A percentile compares a stretch with the other conserved stretches of the same genome.
Conservation (phyloP, 73 alveolate genomes). For the Tetrahymena borealis region DNA sequence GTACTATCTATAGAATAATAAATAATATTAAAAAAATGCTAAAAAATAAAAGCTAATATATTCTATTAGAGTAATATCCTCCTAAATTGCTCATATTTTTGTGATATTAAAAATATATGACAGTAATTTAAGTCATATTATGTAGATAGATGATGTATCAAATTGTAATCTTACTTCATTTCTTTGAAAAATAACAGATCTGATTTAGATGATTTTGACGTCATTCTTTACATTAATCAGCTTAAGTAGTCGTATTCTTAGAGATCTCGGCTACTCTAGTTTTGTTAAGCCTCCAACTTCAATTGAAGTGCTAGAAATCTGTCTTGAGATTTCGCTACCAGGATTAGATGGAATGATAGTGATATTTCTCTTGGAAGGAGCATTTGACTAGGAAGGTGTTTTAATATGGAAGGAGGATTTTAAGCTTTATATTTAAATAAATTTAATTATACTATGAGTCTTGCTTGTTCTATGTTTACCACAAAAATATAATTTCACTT, state of each 20-base stretch:
- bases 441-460: too few species aligned
- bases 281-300: neutral
- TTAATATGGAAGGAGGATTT: neutral
- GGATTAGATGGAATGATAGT: neutral
- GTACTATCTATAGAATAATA: neutral
- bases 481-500: neutral
- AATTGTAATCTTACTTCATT: neutral
- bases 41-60: too few species aligned
- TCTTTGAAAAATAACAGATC: neutral
- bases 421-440: neutral
- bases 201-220: neutral
- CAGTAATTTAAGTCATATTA: too few species aligned
- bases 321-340: neutral
- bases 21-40: too few species aligned
- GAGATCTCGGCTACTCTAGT: neutral
- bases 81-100: too few species aligned
- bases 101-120: too few species aligned
- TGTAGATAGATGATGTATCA: too few species aligned
- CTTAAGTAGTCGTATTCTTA: neutral
- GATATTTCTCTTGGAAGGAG: neutral
- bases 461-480: too few species aligned
- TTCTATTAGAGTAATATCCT: too few species aligned
- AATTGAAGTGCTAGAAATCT: neutral
- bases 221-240: neutral
- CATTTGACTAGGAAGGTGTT: neutral